Conservation (phyloP, 768 basidiomycete genomes). For the Neoboletus magnificus region DNA sequence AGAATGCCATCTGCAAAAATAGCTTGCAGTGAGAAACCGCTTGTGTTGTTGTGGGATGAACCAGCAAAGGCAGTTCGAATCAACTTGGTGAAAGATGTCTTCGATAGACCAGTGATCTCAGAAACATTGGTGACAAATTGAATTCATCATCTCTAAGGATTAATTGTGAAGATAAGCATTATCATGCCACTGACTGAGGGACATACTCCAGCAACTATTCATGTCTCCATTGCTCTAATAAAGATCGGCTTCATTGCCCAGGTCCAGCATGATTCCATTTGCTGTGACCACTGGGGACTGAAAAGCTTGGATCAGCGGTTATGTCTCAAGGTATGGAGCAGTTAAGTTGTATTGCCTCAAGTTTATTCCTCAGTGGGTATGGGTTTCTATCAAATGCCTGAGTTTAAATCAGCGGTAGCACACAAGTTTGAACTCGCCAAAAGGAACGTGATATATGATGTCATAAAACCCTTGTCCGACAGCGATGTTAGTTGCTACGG, state of each 20-base stretch:
- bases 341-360: conserved; percentile 53
- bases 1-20: conserved; percentile 53
- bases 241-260: conserved; percentile 62
- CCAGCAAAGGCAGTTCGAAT: conserved; percentile 49
- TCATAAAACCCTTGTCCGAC: conserved; percentile 58
- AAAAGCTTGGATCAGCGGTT: conserved; percentile 49
- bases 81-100: conserved; percentile 41
- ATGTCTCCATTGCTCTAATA: conserved; percentile 47
- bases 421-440: conserved; percentile 32
- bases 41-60: conserved; percentile 41
- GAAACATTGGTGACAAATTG: conserved; percentile 49
- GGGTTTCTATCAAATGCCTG: conserved; percentile 43
- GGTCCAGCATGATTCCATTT: conserved; percentile 48
- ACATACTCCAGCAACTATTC: conserved; percentile 44
- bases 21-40: conserved; percentile 59
- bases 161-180: background rate
- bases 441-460: conserved; percentile 49
- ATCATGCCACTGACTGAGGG: conserved; percentile 39
- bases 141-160: conserved; percentile 44
- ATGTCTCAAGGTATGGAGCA: conserved; percentile 44
- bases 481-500: conserved; percentile 59
- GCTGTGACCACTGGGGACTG: conserved; percentile 35
- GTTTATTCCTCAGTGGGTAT: conserved; percentile 67
- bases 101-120: conserved; percentile 35
- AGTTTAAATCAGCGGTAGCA: background rate